A percentile compares a stretch with the other conserved stretches of the same genome.
These are phyloP conservation scores for Exobasidium rhododendri DNA, from an alignment of 1,284 basidiomycete genomes.

Conservation along the genomic window DNA sequence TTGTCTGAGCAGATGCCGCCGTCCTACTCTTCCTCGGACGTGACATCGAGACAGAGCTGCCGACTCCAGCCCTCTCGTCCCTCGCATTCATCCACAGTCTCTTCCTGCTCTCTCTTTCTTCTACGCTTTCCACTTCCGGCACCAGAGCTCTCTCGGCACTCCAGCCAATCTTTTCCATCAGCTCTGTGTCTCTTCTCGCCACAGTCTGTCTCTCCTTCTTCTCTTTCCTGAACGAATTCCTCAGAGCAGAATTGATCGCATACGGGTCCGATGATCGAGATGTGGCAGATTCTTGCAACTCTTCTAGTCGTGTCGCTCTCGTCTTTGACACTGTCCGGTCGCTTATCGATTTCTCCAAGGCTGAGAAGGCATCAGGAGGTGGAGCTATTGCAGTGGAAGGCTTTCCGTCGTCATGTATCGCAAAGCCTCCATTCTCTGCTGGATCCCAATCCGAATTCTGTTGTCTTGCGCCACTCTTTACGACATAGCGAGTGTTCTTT, in stretches of 20 bases:
- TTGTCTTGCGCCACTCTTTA: conserved; percentile 70
- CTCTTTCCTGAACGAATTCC: conserved; percentile 76
- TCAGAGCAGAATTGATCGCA: conserved; percentile 67
- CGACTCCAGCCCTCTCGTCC: background rate
- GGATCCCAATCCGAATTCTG: conserved; percentile 96
- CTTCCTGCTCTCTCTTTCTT: background rate
- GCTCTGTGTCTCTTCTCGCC: conserved; percentile 65
- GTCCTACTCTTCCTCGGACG: too few species aligned
- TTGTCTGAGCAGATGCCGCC: background rate
- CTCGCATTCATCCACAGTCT: conserved; percentile 9
- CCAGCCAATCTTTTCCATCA: conserved; percentile 61
- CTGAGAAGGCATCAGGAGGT: conserved; percentile 71
- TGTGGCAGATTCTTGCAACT: conserved; percentile 70
- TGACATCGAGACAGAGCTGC: background rate
- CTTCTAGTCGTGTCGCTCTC: conserved; percentile 70
- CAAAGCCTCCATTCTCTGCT: conserved; percentile 86
- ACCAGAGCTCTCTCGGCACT: conserved; percentile 17
- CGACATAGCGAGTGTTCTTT: conserved; percentile 94
- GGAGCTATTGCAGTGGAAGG: conserved; percentile 17
- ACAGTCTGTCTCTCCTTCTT: conserved; percentile 73
- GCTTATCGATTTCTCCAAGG: conserved; percentile 66
- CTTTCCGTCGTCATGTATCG: conserved; percentile 67
- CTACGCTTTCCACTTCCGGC: background rate
- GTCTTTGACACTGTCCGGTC: conserved; percentile 57
- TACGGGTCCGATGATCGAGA: conserved; percentile 81